A percentile compares a stretch with the other conserved stretches of the same genome.
These are phyloP conservation scores for Pneumocystis oryctolagi DNA, from an alignment of 1,139 yeast genomes.

Conservation along the genomic window DNA sequence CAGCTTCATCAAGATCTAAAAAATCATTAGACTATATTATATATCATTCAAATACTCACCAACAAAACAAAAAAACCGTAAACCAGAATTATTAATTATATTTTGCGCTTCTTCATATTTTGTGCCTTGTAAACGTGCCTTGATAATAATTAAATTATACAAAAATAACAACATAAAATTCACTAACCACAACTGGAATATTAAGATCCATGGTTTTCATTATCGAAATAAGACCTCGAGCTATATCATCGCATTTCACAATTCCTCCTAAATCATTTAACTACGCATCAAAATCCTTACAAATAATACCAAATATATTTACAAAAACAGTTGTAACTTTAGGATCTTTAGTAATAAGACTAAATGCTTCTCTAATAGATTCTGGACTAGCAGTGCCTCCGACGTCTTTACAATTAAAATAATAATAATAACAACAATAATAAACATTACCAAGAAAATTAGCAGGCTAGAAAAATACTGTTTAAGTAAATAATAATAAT, in stretches of 20 bases:
- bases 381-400: conserved; percentile 99
- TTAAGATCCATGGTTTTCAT: conserved; percentile 77
- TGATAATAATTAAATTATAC: conserved; percentile 32
- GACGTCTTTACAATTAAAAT: conserved; percentile 40
- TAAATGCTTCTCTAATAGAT: conserved; percentile 94
- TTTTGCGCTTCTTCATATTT: conserved; percentile 81
- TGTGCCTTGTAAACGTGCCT: conserved; percentile 97
- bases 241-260: conserved; percentile 97
- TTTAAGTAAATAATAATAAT: background rate
- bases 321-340: conserved; percentile 92
- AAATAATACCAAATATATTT: conserved; percentile 67
- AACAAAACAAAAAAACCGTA: conserved; percentile 79
- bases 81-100: conserved; percentile 74
- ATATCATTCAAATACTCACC: background rate
- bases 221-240: conserved; percentile 90
- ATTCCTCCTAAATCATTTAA: conserved; percentile 41
- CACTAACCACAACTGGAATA: conserved; percentile 37
- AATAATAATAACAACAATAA: background rate
- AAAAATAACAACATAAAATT: background rate
- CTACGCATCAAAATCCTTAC: background rate
- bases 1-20: conserved; percentile 84
- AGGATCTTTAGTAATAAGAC: conserved; percentile 75
- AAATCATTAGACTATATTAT: background rate
- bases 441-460: conserved; percentile 46
- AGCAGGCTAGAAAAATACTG: conserved; percentile 43